A percentile compares a stretch with the other conserved stretches of the same genome.
Conservation (phyloP, 1,284 basidiomycete genomes). For the Cystobasidiaceae sp. region DNA sequence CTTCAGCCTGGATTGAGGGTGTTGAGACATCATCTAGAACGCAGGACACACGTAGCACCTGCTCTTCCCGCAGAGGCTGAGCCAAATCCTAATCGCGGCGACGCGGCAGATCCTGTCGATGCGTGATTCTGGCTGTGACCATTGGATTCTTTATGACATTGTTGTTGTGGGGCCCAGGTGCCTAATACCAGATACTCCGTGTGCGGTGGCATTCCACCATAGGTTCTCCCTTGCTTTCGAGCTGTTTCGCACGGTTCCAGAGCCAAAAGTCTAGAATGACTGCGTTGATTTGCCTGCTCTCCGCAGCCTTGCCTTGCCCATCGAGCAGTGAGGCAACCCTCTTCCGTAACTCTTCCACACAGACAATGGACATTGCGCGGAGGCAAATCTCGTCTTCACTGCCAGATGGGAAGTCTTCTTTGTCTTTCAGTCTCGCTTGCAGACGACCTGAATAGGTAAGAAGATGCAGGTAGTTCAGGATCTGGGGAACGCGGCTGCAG, state of each 20-base stretch:
- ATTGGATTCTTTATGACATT: too few relatives aligned
- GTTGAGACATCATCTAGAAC: background rate
- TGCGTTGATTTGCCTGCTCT: slow-evolving; percentile 55
- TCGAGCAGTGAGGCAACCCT: slow-evolving; percentile 31
- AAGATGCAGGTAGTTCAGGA: slow-evolving; percentile 19
- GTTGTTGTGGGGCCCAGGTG: too few relatives aligned
- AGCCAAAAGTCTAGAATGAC: slow-evolving; percentile 78
- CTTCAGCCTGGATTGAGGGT: slow-evolving; percentile 2
- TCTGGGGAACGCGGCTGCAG: slow-evolving; percentile 28
- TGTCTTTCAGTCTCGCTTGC: background rate
- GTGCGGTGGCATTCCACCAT: slow-evolving; percentile 69
- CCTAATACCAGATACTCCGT: slow-evolving; percentile 73
- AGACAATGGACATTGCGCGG: slow-evolving; percentile 65
- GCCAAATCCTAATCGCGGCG: too few relatives aligned
- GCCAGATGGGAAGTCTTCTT: slow-evolving; percentile 18
- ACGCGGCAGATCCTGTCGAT: too few relatives aligned
- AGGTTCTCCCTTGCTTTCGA: slow-evolving; percentile 53
- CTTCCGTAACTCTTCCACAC: slow-evolving; percentile 63
- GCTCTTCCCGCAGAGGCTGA: background rate
- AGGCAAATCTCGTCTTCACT: slow-evolving; percentile 53
- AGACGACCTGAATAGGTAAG: slow-evolving; percentile 14
- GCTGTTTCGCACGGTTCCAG: slow-evolving; percentile 74
- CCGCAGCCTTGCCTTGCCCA: slow-evolving; percentile 2
- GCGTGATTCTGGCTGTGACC: too few relatives aligned
- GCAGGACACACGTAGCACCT: background rate